Conservation (phyloP, 441 rosid species). For the Bruguiera hainesii region DNA sequence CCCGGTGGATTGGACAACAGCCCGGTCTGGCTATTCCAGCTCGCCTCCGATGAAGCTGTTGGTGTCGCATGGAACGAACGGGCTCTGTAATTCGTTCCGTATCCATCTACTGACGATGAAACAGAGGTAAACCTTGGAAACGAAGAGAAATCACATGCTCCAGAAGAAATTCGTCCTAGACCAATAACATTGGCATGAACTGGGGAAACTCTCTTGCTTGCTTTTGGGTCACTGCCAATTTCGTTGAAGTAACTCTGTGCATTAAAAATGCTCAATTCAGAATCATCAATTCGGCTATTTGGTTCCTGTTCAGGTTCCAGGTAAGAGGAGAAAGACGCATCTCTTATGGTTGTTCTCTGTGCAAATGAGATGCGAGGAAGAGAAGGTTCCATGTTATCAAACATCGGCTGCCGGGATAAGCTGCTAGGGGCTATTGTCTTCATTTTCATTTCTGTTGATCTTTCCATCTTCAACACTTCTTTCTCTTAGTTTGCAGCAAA, state of each 20-base stretch:
- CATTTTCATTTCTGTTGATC: slow-evolving; percentile 22
- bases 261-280: slow-evolving; percentile 76
- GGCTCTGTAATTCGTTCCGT: slow-evolving; percentile 34
- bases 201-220: slow-evolving; percentile 35
- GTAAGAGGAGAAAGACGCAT: slow-evolving; percentile 49
- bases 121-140: slow-evolving; percentile 57
- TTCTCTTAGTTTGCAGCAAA: too few relatives aligned
- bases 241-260: slow-evolving; percentile 82
- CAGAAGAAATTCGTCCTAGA: slow-evolving; percentile 16
- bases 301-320: slow-evolving; percentile 26
- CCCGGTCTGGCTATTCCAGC: slow-evolving; percentile 92
- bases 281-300: slow-evolving; percentile 30
- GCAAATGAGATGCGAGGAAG: slow-evolving; percentile 21
- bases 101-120: slow-evolving; percentile 40
- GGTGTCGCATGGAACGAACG: slow-evolving; percentile 60
- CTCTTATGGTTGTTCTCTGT: slow-evolving; percentile 17
- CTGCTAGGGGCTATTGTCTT: slow-evolving; percentile 9
- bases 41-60: slow-evolving; percentile 81
- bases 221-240: slow-evolving; percentile 27
- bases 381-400: slow-evolving; percentile 18
- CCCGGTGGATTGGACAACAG: slow-evolving; percentile 60
- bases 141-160: slow-evolving; percentile 18
- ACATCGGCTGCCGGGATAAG: slow-evolving; percentile 15
- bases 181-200: slow-evolving; percentile 15
- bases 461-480: slow-evolving; percentile 20